Base-by-base conservation (phyloP, 1,284 basidiomycete genomes). In the Leccinum huronense region DNA sequence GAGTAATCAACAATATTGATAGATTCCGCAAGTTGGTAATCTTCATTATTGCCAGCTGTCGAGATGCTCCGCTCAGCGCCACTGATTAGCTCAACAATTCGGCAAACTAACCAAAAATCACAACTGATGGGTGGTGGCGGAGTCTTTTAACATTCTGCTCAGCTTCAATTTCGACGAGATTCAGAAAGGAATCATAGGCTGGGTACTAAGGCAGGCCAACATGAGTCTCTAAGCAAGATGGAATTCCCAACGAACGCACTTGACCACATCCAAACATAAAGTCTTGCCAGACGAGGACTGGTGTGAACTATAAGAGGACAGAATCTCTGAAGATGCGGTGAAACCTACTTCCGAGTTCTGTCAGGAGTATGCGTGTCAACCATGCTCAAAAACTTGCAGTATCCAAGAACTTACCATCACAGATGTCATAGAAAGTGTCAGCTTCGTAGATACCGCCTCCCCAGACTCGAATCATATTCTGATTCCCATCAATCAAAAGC, bases 31-130 rank as follows among this genome's bases (percentile, higher is more conserved):
- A 94, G 71, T 73, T 90, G 89, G 71, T 93, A 93, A 76, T 93
- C 91, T 80, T 96, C 94, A 73, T 95, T 96, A 76, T 96, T 96
- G 55, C 94, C 94, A 40, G 93, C 93, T 88, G 69, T 62, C 59
- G 63, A 30, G 10, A 60, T 38, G 55, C n/a, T 59, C 19, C 54
- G 33, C 55, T 66, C 54, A 67, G 58, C 38, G 38, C 51, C 40
- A 34, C 60, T 48, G 36, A 30, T 31, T 10, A 63, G 36, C 30
- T 19, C 33, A 57, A 14, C 30, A 19, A 57, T 34, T 13, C 31
- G n/a, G 38, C 33, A 48, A 53, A 75, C 86, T 64, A 61, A 89
- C 90, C 86, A 71, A 93, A 91, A 67, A 97, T 91, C 56, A 94
- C 93, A 33, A 97, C 64, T 3, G 86, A 92, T 2, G 92, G 89